These are phyloP conservation scores for Bolboschoenus planiculmis DNA, from an alignment of 176 grass and related monocot species.

Conservation along the genomic window DNA sequence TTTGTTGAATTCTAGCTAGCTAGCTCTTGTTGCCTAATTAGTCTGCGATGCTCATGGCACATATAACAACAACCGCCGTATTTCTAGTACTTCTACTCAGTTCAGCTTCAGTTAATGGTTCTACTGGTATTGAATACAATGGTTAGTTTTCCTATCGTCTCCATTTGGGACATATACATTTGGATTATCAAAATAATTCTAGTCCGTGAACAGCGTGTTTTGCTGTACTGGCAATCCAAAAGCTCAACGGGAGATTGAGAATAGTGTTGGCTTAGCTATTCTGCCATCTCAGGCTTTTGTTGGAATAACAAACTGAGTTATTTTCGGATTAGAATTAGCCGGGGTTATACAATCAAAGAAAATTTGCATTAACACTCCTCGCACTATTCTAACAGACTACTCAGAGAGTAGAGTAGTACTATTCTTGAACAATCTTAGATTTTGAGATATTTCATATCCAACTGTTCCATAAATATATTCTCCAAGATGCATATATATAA, in stretches of 20 bases:
- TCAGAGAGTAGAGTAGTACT: not conserved
- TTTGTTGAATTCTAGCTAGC: not conserved
- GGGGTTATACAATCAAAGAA: too few relatives aligned
- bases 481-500: not conserved
- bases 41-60: constrained; percentile 6
- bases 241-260: not conserved
- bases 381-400: not conserved
- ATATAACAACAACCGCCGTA: not conserved
- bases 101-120: not conserved
- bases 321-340: too few relatives aligned
- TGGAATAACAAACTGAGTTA: not conserved
- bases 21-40: not conserved
- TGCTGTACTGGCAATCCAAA: not conserved
- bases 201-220: not conserved
- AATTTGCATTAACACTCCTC: not conserved
- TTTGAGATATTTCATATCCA: not conserved
- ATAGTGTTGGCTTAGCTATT: not conserved
- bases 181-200: not conserved
- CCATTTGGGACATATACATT: not conserved
- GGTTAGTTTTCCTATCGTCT: constrained; percentile 11
- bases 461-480: not conserved
- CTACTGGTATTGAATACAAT: constrained; percentile 2
- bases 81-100: constrained; percentile 14
- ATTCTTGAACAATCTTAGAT: not conserved
- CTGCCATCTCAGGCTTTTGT: not conserved